A percentile compares a stretch with the other conserved stretches of the same genome.
These are phyloP conservation scores for Henningerozyma blattae DNA, from an alignment of 805 yeast species.

Conservation along the genomic window DNA sequence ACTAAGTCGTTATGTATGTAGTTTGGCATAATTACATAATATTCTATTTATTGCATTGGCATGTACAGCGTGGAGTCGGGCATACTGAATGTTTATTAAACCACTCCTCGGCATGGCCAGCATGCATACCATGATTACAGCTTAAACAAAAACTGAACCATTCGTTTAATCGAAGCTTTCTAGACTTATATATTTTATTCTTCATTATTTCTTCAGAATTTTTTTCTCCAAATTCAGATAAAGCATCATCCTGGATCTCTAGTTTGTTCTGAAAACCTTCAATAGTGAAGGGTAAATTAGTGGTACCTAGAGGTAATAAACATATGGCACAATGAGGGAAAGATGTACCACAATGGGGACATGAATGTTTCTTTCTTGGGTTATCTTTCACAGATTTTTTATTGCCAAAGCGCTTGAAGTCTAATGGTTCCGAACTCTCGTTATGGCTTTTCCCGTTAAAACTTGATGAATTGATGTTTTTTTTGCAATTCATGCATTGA, in stretches of 20 bases:
- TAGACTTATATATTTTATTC: conserved; percentile 5
- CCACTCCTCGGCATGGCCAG: conserved; percentile 95
- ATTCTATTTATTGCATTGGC: conserved; percentile 56
- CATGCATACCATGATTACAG: conserved; percentile 91
- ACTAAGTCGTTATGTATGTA: too few relatives aligned
- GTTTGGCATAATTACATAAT: too few relatives aligned
- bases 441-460: not conserved
- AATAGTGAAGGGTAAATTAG: conserved; percentile 23
- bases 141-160: conserved; percentile 89
- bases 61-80: conserved; percentile 88
- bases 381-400: not conserved
- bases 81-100: conserved; percentile 76
- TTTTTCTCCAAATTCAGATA: not conserved
- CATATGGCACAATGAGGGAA: conserved; percentile 89
- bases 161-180: conserved; percentile 36
- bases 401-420: not conserved
- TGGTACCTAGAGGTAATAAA: conserved; percentile 59
- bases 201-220: not conserved
- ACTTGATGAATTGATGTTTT: conserved; percentile 37
- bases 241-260: not conserved
- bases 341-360: conserved; percentile 82
- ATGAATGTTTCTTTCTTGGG: conserved; percentile 24
- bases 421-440: not conserved
- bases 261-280: conserved; percentile 10
- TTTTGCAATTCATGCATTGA: conserved; percentile 76